Conservation (phyloP, 1,284 basidiomycete species). For the Omphalotus olearius region DNA sequence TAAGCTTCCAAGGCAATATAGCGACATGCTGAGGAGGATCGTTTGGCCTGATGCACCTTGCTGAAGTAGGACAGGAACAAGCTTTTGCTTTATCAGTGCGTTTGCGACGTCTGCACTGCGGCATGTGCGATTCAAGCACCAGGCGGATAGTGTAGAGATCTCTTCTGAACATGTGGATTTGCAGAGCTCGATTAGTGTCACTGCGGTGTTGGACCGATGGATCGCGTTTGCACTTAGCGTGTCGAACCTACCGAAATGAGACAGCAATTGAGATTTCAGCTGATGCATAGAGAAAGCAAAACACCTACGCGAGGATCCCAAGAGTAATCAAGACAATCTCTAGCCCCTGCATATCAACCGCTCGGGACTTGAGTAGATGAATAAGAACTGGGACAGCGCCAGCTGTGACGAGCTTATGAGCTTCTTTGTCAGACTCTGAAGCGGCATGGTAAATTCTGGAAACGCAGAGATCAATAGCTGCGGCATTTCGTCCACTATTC, state of each 20-base stretch:
- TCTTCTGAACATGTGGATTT: conserved; percentile 18
- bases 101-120: conserved; percentile 21
- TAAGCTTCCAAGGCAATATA: conserved; percentile 22
- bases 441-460: conserved; percentile 19
- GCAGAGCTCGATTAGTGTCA: conserved; percentile 20
- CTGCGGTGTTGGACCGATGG: conserved; percentile 8
- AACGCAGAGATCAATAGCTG: conserved; percentile 19
- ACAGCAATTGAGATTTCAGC: neutral
- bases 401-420: conserved; percentile 22
- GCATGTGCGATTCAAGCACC: conserved; percentile 23
- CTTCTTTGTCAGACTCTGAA: conserved; percentile 20
- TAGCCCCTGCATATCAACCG: conserved; percentile 19
- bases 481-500: conserved; percentile 18
- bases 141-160: conserved; percentile 19
- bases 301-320: too few species aligned
- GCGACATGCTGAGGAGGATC: conserved; percentile 17
- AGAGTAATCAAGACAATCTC: conserved; percentile 22
- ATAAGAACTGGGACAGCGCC: conserved; percentile 21
- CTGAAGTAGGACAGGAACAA: conserved; percentile 18
- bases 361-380: conserved; percentile 20
- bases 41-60: conserved; percentile 16
- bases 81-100: conserved; percentile 20
- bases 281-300: neutral
- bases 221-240: conserved; percentile 19
- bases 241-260: conserved; percentile 16